Conservation (phyloP, 2,329 filamentous ascomycete genomes). For the Apiospora saccharicola region DNA sequence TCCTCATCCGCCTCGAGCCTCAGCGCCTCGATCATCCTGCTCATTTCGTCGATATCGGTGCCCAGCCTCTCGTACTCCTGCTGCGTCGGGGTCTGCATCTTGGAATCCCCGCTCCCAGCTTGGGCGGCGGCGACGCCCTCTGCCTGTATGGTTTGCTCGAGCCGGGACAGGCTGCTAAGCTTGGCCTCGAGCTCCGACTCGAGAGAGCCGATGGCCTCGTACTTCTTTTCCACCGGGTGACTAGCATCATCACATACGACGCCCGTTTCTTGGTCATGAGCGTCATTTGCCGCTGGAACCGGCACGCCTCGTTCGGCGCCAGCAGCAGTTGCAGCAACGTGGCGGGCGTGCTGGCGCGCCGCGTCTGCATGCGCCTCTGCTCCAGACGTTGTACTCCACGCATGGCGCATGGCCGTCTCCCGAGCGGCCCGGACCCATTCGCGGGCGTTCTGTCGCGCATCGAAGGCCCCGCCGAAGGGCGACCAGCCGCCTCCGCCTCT, state of each 20-base stretch:
- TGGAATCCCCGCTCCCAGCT: conserved; percentile 25
- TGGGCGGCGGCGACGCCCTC: conserved; percentile 28
- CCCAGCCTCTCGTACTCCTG: conserved; percentile 40
- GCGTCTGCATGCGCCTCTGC: background rate
- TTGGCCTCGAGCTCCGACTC: conserved; percentile 47
- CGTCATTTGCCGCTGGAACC: background rate
- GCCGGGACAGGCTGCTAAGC: background rate
- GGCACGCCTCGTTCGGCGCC: background rate
- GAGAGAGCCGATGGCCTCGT: conserved; percentile 44
- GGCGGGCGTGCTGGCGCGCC: background rate
- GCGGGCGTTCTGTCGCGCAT: conserved; percentile 7
- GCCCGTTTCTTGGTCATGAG: background rate
- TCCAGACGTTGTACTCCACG: conserved; percentile 2
- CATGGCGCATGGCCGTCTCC: conserved; percentile 7
- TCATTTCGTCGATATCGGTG: conserved; percentile 39
- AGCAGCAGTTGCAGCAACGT: background rate
- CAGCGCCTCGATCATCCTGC: conserved; percentile 39
- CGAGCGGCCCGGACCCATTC: conserved; percentile 2
- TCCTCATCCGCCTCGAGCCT: conserved; percentile 55
- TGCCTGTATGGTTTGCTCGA: conserved; percentile 27
- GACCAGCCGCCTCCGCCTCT: background rate
- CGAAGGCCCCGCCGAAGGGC: background rate
- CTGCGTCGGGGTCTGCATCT: conserved; percentile 26
- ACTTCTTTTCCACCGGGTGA: conserved; percentile 44
- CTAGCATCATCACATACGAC: conserved; percentile 24